Conservation (phyloP, 176 grass and related monocot species). For the Hordeum marinum region DNA sequence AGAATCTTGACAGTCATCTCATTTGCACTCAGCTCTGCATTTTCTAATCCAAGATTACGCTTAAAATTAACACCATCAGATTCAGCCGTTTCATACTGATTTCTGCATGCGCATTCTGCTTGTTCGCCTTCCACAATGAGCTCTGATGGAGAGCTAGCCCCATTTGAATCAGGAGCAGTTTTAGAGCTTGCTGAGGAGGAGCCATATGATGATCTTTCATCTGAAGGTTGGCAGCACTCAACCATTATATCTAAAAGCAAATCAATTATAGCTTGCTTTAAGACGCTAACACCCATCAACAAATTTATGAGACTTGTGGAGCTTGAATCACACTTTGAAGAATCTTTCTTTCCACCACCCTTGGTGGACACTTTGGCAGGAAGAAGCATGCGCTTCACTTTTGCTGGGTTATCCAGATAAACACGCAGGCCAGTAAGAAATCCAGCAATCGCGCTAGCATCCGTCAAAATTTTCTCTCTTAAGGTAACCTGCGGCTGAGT, state of each 20-base stretch:
- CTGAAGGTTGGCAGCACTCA: constrained; percentile 82
- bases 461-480: constrained; percentile 73
- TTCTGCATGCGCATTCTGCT: constrained; percentile 35
- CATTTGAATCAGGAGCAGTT: constrained; percentile 59
- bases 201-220: constrained; percentile 51
- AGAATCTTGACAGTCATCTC: constrained; percentile 31
- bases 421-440: constrained; percentile 83
- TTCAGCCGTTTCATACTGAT: constrained; percentile 36
- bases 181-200: constrained; percentile 54
- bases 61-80: constrained; percentile 32
- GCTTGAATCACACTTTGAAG: constrained; percentile 44
- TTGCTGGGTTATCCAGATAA: constrained; percentile 78
- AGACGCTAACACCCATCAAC: constrained; percentile 84
- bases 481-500: constrained; percentile 67
- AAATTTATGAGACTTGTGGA: constrained; percentile 73
- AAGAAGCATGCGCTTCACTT: constrained; percentile 83
- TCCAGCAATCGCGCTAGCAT: constrained; percentile 79
- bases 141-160: constrained; percentile 49
- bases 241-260: constrained; percentile 98
- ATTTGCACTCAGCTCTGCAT: constrained; percentile 37
- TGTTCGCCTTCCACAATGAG: constrained; percentile 40
- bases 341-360: constrained; percentile 47
- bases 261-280: constrained; percentile 92
- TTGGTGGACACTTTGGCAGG: constrained; percentile 67
- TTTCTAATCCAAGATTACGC: constrained; percentile 25